Percentiles rank a stretch among this genome's conserved stretches.
phyloP scores from a whole-genome alignment of 345 rosid species.

The Sonneratia caseolaris region DNA sequence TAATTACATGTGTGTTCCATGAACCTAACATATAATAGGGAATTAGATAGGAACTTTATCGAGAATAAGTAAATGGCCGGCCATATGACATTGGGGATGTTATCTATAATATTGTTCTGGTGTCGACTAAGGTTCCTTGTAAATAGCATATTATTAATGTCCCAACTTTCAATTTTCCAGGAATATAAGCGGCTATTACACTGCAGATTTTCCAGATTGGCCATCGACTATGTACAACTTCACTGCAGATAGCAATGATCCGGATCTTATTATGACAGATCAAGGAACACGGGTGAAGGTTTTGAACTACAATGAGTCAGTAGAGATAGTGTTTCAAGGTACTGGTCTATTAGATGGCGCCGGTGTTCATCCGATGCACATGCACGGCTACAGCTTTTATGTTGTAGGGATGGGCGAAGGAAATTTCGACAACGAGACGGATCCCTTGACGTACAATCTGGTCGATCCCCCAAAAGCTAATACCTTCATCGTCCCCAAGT shows the following conservation, averaged over 20 bases:
- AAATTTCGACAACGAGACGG: slow-evolving; percentile 2
- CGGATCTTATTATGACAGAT: neutral
- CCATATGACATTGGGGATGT: too few relatives aligned
- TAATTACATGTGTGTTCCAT: too few relatives aligned
- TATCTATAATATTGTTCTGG: too few relatives aligned
- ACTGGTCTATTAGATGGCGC: slow-evolving; percentile 10
- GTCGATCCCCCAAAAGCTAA: slow-evolving; percentile 2
- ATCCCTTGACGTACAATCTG: neutral
- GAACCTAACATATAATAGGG: too few relatives aligned
- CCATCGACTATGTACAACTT: slow-evolving; percentile 7
- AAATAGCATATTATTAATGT: neutral
- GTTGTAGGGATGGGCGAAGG: neutral
- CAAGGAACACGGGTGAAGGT: slow-evolving; percentile 21
- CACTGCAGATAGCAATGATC: neutral
- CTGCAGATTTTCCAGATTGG: slow-evolving; percentile 7
- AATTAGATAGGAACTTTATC: too few relatives aligned
- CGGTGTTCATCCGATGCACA: neutral
- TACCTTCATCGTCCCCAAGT: too few relatives aligned
- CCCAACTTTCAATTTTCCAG: slow-evolving; percentile 3
- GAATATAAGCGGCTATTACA: slow-evolving; percentile 10
- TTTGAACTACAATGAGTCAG: slow-evolving; percentile 5
- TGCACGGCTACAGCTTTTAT: neutral
- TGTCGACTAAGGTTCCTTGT: too few relatives aligned
- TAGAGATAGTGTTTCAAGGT: slow-evolving; percentile 19
- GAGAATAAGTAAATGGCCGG: too few relatives aligned